Conservation (phyloP, 495 filamentous ascomycete species). For the Daldinia vernicosa region DNA sequence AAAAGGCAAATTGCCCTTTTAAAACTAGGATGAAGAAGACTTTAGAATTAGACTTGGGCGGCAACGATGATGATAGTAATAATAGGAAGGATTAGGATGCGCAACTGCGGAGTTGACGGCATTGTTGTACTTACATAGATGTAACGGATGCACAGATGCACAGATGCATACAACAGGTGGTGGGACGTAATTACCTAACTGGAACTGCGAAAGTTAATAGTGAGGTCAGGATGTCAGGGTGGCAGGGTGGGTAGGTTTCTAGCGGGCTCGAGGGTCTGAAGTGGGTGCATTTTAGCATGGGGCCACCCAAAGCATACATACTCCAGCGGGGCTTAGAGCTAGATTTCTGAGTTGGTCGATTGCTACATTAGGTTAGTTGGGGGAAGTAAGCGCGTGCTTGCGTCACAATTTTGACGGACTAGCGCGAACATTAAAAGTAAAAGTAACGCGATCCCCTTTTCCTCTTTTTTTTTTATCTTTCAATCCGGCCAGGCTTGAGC, state of each 20-base stretch:
- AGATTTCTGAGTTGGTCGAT: conserved; percentile 5
- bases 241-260: conserved; percentile 11
- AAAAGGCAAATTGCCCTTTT: conserved; percentile 15
- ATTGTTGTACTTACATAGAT: conserved; percentile 12
- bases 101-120: conserved; percentile 36
- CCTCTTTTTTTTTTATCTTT: no score
- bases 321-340: background rate
- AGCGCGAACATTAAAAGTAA: no score
- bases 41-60: conserved; percentile 50
- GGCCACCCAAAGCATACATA: conserved; percentile 9
- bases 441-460: no score
- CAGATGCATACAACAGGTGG: background rate
- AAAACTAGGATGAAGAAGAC: conserved; percentile 12
- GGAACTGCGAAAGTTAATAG: conserved; percentile 17
- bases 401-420: conserved; percentile 12
- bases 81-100: conserved; percentile 25
- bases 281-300: conserved; percentile 26
- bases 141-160: background rate
- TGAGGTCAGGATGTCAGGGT: conserved; percentile 29
- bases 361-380: conserved; percentile 22
- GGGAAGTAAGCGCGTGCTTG: conserved; percentile 13
- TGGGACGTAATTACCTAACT: conserved; percentile 19
- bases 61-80: conserved; percentile 41
- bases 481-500: no score
- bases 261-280: background rate